Evolutionary conservation across 1,284 basidiomycete species (phyloP).

Genomic region (Puccinia coronata): DNA sequence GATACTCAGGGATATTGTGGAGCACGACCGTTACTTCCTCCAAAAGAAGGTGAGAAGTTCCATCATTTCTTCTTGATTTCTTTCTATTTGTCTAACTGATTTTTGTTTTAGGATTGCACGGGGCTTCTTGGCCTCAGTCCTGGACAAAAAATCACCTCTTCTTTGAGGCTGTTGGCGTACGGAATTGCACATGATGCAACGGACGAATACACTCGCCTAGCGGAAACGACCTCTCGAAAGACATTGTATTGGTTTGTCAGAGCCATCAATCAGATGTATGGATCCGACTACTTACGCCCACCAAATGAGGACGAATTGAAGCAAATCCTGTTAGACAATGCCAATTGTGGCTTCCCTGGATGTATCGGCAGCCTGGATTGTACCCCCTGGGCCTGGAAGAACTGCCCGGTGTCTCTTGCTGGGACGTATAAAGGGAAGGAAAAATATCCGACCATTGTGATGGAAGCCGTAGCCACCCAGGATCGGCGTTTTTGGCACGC

Average conservation of each 20-base stretch:
- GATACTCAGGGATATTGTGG: no score
- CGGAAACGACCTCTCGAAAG: no score
- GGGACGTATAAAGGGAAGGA: no score
- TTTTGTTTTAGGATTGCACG: constrained; percentile 12
- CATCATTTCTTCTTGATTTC: no score
- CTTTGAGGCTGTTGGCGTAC: constrained; percentile 1
- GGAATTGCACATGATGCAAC: constrained; percentile 8
- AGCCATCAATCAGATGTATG: not conserved
- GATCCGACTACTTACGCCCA: not conserved
- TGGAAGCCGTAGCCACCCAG: no score
- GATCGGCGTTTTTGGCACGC: not conserved
- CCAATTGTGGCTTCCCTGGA: not conserved
- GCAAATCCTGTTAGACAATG: not conserved
- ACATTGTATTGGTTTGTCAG: constrained; percentile 9
- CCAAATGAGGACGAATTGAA: constrained; percentile 18
- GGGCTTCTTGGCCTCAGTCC: not conserved
- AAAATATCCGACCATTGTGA: no score
- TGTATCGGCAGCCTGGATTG: constrained; percentile 14
- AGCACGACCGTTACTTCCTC: no score
- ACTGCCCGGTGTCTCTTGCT: no score
- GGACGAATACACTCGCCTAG: not conserved
- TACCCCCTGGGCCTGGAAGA: constrained; percentile 35
- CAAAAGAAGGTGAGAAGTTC: no score
- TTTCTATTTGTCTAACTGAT: no score
- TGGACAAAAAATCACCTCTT: constrained; percentile 8